Evolutionary conservation across 768 basidiomycete species (phyloP).

Genomic region (Rhizopogon roseolus): DNA sequence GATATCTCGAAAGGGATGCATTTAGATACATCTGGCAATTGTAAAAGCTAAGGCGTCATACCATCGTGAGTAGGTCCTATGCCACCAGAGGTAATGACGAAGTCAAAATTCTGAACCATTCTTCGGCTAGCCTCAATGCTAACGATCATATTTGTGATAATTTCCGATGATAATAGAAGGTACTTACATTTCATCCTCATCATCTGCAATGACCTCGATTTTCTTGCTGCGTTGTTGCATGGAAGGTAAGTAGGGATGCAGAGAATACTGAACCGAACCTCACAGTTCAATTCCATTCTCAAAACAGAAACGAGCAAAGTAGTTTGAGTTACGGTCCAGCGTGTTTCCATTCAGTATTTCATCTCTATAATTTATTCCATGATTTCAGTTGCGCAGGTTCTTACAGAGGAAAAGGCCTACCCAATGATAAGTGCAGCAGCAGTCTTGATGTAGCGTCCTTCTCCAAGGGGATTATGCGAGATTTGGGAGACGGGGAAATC

Average conservation of each 20-base stretch:
- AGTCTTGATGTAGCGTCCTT: conserved; percentile 65
- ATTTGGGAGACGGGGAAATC: conserved; percentile 51
- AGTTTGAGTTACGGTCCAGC: conserved; percentile 76
- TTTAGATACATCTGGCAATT: not conserved
- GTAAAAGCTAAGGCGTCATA: conserved; percentile 22
- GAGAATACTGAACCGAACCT: conserved; percentile 8
- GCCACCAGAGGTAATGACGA: conserved; percentile 88
- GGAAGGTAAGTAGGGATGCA: conserved; percentile 11
- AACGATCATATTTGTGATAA: not conserved
- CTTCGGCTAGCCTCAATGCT: conserved; percentile 83
- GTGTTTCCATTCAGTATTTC: conserved; percentile 94
- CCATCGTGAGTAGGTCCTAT: conserved; percentile 92
- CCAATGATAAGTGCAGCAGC: conserved; percentile 77
- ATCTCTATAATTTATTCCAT: conserved; percentile 44
- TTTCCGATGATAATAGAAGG: not conserved
- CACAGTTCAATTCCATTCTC: conserved; percentile 82
- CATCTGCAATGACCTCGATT: conserved; percentile 89
- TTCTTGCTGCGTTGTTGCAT: conserved; percentile 50
- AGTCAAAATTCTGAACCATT: conserved; percentile 79
- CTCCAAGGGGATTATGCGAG: conserved; percentile 64
- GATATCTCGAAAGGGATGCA: conserved; percentile 52
- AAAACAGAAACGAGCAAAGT: conserved; percentile 86
- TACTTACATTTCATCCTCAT: conserved; percentile 75
- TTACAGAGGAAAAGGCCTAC: conserved; percentile 30
- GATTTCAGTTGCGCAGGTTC: not conserved